A percentile compares a stretch with the other conserved stretches of the same genome.
phyloP scores from a whole-genome alignment of 2,329 filamentous ascomycete species.

The Claviceps sp. region DNA sequence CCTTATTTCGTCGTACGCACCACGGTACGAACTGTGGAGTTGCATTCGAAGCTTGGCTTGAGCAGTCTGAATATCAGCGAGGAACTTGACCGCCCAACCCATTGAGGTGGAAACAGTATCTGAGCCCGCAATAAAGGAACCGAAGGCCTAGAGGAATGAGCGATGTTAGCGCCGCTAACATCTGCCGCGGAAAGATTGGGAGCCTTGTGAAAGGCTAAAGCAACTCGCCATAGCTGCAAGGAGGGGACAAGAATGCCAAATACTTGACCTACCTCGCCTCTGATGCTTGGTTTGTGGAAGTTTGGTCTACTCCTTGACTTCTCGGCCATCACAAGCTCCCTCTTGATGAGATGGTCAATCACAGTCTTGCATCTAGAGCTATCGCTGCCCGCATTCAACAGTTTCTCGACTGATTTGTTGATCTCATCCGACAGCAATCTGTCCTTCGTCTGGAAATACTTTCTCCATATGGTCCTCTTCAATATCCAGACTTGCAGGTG shows the following conservation, averaged over 20 bases:
- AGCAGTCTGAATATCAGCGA: neutral
- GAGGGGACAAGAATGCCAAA: neutral
- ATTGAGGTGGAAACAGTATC: constrained; percentile 6
- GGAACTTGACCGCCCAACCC: neutral
- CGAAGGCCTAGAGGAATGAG: constrained; percentile 7
- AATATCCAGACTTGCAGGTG: constrained; percentile 16
- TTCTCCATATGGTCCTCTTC: constrained; percentile 4
- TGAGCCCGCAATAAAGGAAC: constrained; percentile 14
- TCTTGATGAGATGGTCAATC: neutral
- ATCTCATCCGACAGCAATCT: constrained; percentile 5
- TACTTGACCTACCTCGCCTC: constrained; percentile 15
- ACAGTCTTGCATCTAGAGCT: neutral
- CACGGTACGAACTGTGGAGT: constrained; percentile 7
- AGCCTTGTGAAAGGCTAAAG: neutral
- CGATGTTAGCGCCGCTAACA: neutral
- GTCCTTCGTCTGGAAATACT: constrained; percentile 2
- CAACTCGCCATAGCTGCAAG: neutral
- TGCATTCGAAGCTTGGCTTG: constrained; percentile 10
- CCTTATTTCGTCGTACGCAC: constrained; percentile 10
- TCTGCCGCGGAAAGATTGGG: neutral
- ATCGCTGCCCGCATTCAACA: neutral
- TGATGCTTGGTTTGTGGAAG: constrained; percentile 16
- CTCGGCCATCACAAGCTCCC: constrained; percentile 10
- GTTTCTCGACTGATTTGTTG: neutral
- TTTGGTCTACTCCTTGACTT: constrained; percentile 16